phyloP scores from a whole-genome alignment of 1,284 basidiomycete genomes.

The Leccinum griseonigrum region DNA sequence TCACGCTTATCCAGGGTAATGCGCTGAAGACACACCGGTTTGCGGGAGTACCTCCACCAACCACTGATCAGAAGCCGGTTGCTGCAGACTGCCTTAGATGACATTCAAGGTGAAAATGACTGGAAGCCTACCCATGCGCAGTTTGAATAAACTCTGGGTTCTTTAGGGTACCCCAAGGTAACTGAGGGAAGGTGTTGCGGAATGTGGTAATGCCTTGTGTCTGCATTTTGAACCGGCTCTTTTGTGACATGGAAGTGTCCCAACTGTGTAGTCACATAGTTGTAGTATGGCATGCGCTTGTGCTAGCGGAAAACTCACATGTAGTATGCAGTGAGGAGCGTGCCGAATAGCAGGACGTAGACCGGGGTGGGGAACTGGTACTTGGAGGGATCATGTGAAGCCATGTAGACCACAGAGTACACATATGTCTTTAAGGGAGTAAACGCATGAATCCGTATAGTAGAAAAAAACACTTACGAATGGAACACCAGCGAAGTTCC shows the following conservation, averaged over 20 bases:
- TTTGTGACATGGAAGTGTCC: slow-evolving; percentile 96
- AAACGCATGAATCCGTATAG: not conserved
- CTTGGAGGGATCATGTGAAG: slow-evolving; percentile 84
- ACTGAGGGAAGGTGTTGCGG: slow-evolving; percentile 92
- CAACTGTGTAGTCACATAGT: slow-evolving; percentile 50
- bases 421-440: slow-evolving; percentile 76
- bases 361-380: slow-evolving; percentile 84
- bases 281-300: slow-evolving; percentile 13
- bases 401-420: slow-evolving; percentile 98
- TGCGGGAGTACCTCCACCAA: slow-evolving; percentile 89
- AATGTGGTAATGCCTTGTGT: slow-evolving; percentile 85
- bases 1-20: not conserved
- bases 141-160: slow-evolving; percentile 94
- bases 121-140: slow-evolving; percentile 70
- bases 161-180: slow-evolving; percentile 83
- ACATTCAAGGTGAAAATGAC: not conserved
- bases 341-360: slow-evolving; percentile 70
- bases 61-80: slow-evolving; percentile 84
- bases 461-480: slow-evolving; percentile 51
- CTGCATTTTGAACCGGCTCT: slow-evolving; percentile 98
- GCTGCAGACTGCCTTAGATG: slow-evolving; percentile 35
- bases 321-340: slow-evolving; percentile 84
- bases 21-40: slow-evolving; percentile 57
- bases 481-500: slow-evolving; percentile 95
- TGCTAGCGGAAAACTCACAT: slow-evolving; percentile 45